Base-by-base conservation (phyloP, 1,139 yeast species). In the Zygosaccharomyces sapae region DNA sequence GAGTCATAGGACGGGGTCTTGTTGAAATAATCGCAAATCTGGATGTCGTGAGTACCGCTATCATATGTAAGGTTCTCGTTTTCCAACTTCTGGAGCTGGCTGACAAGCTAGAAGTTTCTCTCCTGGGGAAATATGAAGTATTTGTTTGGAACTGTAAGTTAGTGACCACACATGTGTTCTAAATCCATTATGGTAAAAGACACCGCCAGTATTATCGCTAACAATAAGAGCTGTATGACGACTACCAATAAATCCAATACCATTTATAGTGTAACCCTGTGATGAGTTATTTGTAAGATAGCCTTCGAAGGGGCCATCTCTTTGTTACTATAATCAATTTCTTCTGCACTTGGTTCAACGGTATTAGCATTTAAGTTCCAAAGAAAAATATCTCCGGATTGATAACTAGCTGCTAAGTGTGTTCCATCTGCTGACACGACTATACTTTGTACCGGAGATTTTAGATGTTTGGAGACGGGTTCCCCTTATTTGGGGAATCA, bases 21-120 rank as follows among this genome's bases (percentile, higher is more conserved):
- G 60, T 59, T 0, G 89, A 78, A 0, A 82, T 68, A 1, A 86
- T 71, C 10, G 73, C 71, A 44, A 87, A 61, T 8, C 71, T 63
- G 37, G 69, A 70, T 0, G 77, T 74, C 0, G 90, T 81, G 52
- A 85, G 72, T 3, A 83, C 69, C 0, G 92, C 88, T 22, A 83
- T 55, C 2, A 85, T 62, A 1, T 41, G 69, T 62, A 2, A 59
- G 70, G 65, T 6, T 69, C 56, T 5, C 69, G 56, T 8, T 67
- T 61, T 0, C 68, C 64, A 27, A 53, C 55, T 20, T 49, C 44
- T 18, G 48, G 51, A 29, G 62, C 70, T 18, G 49, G 29, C 24
- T 42, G 33, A n/a, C 52, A 39, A 34, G 38, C 51, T 37, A 43
- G 45, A 24, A 39, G 52, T 34, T 34, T 38, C 43, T 53, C 56